Evolutionary conservation across 1,284 basidiomycete genomes (phyloP).

Genomic region (Ceratobasidium sp.): DNA sequence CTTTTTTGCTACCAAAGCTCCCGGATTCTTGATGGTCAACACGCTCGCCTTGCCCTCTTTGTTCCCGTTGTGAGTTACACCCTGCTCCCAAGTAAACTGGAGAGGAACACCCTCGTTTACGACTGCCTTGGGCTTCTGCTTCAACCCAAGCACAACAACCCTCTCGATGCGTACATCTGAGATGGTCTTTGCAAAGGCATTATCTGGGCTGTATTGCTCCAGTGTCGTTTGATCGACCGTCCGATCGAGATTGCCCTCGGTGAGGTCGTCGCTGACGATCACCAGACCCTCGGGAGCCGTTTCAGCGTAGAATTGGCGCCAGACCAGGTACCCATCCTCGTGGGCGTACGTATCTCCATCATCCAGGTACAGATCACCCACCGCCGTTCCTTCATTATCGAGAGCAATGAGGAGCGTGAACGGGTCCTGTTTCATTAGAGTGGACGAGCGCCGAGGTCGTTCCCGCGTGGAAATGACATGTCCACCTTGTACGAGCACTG

Average conservation of each 20-base stretch:
- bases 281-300: conserved; percentile 52
- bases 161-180: conserved; percentile 77
- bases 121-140: conserved; percentile 66
- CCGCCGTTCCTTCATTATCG: conserved; percentile 65
- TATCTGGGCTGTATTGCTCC: conserved; percentile 55
- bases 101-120: conserved; percentile 61
- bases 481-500: conserved; percentile 90
- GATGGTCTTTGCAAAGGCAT: conserved; percentile 73
- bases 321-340: conserved; percentile 80
- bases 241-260: conserved; percentile 52
- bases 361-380: conserved; percentile 92
- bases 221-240: conserved; percentile 62
- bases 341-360: conserved; percentile 89
- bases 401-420: conserved; percentile 91
- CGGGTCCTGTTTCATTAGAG: conserved; percentile 90
- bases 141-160: conserved; percentile 78
- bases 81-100: conserved; percentile 63
- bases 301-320: conserved; percentile 76
- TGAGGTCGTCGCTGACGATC: conserved; percentile 65
- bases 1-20: conserved; percentile 65
- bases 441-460: conserved; percentile 83
- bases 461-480: conserved; percentile 88
- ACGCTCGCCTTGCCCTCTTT: conserved; percentile 68
- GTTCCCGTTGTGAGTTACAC: conserved; percentile 58
- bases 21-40: conserved; percentile 80